Percentiles rank a stretch among this genome's conserved stretches.
phyloP scores from a whole-genome alignment of 1,284 basidiomycete species.

The Microbotryomycetes sp. region DNA sequence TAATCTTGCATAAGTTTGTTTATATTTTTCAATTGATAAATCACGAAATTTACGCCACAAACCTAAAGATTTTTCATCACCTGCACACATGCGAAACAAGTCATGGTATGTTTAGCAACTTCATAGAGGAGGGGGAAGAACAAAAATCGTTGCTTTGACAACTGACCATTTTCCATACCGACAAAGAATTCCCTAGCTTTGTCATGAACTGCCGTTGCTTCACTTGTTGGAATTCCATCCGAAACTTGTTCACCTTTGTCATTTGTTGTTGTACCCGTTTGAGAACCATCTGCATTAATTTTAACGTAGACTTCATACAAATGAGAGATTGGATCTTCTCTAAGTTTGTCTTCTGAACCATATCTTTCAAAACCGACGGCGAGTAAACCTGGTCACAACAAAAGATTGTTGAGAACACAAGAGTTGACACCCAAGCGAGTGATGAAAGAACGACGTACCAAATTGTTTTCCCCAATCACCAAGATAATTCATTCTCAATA shows the following conservation, averaged over 20 bases:
- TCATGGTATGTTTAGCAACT: too few relatives aligned
- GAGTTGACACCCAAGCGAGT: neutral
- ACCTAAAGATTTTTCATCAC: conserved; percentile 70
- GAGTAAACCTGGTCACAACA: conserved; percentile 59
- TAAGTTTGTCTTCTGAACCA: conserved; percentile 74
- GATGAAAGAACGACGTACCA: conserved; percentile 33
- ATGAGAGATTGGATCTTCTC: conserved; percentile 88
- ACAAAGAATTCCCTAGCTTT: conserved; percentile 88
- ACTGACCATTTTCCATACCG: conserved; percentile 79
- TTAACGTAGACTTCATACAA: conserved; percentile 91
- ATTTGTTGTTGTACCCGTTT: conserved; percentile 13
- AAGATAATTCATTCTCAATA: conserved; percentile 81
- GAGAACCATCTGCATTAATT: conserved; percentile 72
- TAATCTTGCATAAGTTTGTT: conserved; percentile 78
- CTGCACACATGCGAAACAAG: conserved; percentile 28
- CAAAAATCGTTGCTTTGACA: neutral
- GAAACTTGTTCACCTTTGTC: conserved; percentile 51
- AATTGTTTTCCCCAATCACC: conserved; percentile 50
- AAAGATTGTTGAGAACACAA: too few relatives aligned
- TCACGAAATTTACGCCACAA: conserved; percentile 94
- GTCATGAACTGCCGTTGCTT: conserved; percentile 56
- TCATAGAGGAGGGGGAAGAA: neutral
- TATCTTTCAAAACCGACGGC: conserved; percentile 89
- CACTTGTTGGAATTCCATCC: conserved; percentile 30
- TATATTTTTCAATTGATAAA: conserved; percentile 85